Conservation (phyloP, 306 rosid genomes). For the Pyrus bretschneideri region DNA sequence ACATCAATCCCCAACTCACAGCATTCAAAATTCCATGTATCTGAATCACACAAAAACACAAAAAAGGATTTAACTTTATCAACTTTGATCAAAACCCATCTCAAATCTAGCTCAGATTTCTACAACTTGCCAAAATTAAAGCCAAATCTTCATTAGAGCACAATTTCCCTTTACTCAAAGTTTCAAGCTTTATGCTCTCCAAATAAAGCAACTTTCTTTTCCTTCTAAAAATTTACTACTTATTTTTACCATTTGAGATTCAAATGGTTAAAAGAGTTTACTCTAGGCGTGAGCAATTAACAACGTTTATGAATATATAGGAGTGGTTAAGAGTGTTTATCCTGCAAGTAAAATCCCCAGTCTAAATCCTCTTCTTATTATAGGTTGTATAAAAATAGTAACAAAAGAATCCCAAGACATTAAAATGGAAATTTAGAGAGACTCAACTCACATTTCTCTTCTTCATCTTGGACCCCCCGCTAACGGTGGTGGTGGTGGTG, state of each 20-base stretch:
- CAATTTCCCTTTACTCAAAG: neutral
- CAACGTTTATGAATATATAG: no score
- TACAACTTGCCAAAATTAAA: neutral
- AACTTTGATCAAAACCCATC: neutral
- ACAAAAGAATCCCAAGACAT: no score
- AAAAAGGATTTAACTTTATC: neutral
- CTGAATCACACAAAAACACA: slow-evolving; percentile 21
- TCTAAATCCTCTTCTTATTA: neutral
- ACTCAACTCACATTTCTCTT: slow-evolving; percentile 49
- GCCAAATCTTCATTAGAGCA: neutral
- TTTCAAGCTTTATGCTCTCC: neutral
- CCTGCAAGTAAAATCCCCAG: neutral
- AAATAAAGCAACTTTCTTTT: neutral
- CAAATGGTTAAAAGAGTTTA: neutral
- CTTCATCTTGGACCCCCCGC: slow-evolving; percentile 25
- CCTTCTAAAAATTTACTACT: no score
- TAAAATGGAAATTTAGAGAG: neutral
- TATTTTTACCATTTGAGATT: neutral
- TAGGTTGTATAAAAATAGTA: neutral
- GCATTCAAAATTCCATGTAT: slow-evolving; percentile 74
- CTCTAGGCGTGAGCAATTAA: neutral
- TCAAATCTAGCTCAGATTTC: neutral
- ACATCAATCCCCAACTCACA: slow-evolving; percentile 90
- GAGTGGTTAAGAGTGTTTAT: neutral
- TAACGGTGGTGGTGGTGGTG: neutral